A percentile compares a stretch with the other conserved stretches of the same genome.
Conservation (phyloP, 208 protist genomes). For the Trichomonas tenax region DNA sequence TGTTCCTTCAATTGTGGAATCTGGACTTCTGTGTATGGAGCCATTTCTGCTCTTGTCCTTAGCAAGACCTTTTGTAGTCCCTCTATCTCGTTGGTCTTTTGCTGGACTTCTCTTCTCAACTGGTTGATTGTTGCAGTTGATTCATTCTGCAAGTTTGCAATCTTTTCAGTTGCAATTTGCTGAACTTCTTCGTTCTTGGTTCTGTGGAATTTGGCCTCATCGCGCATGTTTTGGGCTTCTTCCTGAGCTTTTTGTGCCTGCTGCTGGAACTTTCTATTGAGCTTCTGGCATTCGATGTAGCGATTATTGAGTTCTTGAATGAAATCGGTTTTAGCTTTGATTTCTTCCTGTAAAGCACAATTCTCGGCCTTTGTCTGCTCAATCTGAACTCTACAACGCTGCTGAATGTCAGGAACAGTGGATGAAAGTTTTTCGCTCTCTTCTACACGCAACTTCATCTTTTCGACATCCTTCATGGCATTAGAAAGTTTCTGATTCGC, state of each 20-base stretch:
- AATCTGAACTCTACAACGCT: not conserved
- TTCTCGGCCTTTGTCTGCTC: not conserved
- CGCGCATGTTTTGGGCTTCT: not conserved
- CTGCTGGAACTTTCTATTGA: not conserved
- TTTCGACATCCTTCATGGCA: not conserved
- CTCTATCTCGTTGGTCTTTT: not conserved
- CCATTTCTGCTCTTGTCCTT: not conserved
- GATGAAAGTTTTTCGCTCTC: not conserved
- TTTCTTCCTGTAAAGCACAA: not conserved
- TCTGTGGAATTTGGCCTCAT: not conserved
- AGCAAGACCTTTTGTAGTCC: not conserved
- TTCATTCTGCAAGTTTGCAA: not conserved
- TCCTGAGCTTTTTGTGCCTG: not conserved
- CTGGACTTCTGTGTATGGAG: not conserved
- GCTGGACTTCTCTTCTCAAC: not conserved
- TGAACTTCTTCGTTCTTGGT: slow-evolving; percentile 1
- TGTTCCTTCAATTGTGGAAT: not conserved
- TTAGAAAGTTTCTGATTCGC: not conserved
- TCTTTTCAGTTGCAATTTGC: not conserved
- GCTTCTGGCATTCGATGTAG: not conserved
- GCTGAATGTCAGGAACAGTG: not conserved
- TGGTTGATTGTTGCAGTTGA: not conserved
- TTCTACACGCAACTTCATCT: not conserved
- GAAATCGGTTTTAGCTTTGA: not conserved
- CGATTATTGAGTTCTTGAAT: not conserved